phyloP scores from a whole-genome alignment of 2,329 filamentous ascomycete genomes.

The Nannizziopsis barbatae region DNA sequence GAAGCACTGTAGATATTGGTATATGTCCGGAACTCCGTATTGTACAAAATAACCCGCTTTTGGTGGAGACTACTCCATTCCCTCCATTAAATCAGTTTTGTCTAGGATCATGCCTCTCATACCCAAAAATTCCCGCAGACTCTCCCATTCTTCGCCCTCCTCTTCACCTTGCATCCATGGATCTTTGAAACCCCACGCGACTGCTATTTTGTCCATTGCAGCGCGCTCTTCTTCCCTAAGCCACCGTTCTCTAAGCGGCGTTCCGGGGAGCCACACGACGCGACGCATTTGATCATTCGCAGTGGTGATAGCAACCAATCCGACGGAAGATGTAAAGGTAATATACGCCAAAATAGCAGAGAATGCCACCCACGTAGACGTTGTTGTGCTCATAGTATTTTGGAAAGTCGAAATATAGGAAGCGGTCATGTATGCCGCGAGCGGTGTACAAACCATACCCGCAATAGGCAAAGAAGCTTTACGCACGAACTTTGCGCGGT shows the following conservation, averaged over 20 bases:
- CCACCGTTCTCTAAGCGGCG: slow-evolving; percentile 71
- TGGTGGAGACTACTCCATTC: slow-evolving; percentile 54
- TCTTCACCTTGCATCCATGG: slow-evolving; percentile 72
- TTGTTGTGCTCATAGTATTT: slow-evolving; percentile 61
- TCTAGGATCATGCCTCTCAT: slow-evolving; percentile 83
- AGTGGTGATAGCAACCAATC: slow-evolving; percentile 72
- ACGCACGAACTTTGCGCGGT: slow-evolving; percentile 34
- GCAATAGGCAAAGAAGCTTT: slow-evolving; percentile 31
- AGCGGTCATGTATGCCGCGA: slow-evolving; percentile 53
- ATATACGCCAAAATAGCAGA: slow-evolving; percentile 74
- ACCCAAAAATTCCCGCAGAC: slow-evolving; percentile 69
- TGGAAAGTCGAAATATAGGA: slow-evolving; percentile 56
- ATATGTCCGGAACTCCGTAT: background rate
- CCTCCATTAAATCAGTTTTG: slow-evolving; percentile 78
- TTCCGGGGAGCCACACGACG: slow-evolving; percentile 78
- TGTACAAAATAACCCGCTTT: background rate
- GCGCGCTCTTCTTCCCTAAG: slow-evolving; percentile 80
- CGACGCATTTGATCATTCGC: slow-evolving; percentile 91
- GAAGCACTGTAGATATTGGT: too few relatives aligned
- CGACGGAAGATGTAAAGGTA: slow-evolving; percentile 67
- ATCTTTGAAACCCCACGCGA: slow-evolving; percentile 86
- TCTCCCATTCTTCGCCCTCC: slow-evolving; percentile 81
- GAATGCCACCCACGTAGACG: slow-evolving; percentile 68
- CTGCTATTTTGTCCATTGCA: slow-evolving; percentile 73
- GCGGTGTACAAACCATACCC: slow-evolving; percentile 30